phyloP scores from a whole-genome alignment of 768 basidiomycete species.

The Agaricus sinodeliciosus region DNA sequence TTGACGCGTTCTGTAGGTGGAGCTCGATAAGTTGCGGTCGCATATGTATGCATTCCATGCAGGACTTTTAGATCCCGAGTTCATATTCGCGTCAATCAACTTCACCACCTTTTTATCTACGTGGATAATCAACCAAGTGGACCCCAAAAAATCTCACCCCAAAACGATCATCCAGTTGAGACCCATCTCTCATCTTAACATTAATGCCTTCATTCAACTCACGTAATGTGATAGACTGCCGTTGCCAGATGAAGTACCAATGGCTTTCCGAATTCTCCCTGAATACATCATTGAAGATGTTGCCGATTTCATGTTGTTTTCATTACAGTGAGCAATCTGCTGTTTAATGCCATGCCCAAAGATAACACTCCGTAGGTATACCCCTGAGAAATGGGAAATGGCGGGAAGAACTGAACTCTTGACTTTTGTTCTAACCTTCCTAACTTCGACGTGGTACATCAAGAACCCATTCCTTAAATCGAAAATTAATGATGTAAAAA shows the following conservation, averaged over 20 bases:
- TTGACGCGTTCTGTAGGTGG: conserved; percentile 33
- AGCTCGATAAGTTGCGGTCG: conserved; percentile 64
- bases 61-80: conserved; percentile 82
- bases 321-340: conserved; percentile 54
- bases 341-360: not conserved
- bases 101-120: conserved; percentile 90
- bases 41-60: conserved; percentile 77
- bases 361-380: conserved; percentile 31
- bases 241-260: conserved; percentile 77
- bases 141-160: conserved; percentile 76
- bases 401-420: conserved; percentile 84
- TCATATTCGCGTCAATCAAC: conserved; percentile 68
- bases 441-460: conserved; percentile 94
- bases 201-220: not conserved
- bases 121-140: conserved; percentile 89
- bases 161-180: conserved; percentile 57
- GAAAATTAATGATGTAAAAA: conserved; percentile 83
- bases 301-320: conserved; percentile 81
- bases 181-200: conserved; percentile 6
- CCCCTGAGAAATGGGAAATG: conserved; percentile 77
- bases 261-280: conserved; percentile 80
- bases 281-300: conserved; percentile 95
- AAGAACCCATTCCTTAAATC: conserved; percentile 98
- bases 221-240: conserved; percentile 54
- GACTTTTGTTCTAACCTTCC: conserved; percentile 83